Base-by-base conservation (phyloP, 768 basidiomycete genomes). In the Lactarius quietus region DNA sequence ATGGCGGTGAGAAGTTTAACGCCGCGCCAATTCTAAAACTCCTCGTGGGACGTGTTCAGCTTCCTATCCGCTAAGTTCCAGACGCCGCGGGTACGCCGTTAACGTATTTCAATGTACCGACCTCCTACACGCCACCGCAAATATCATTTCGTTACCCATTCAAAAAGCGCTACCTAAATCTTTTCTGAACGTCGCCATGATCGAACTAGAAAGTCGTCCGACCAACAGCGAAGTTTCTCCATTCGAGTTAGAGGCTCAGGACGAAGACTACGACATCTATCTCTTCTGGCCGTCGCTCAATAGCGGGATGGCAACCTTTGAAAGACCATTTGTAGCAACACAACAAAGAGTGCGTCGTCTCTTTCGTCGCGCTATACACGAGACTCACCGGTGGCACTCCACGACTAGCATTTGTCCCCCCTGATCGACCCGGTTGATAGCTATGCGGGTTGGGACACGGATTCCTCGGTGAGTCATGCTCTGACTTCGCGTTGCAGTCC, bases 181-280 rank as follows among this genome's bases (percentile, higher is more conserved):
- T 56, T 41, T 54, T 38, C 43, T 23, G 29, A 26, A 58, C 59
- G 14, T 14, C 28, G 52, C 20, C 59, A 65, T 65, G 58, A 48
- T 53, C 18, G 20, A 35, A 28, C n/a, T 33, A 31, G 33, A 55
- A 31, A 38, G 15, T 38, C 18, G n/a, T 28, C 33, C 33, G 23
- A 43, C 63, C 33, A 59, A 28, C 51, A 45, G 31, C 4, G 52
- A 31, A 17, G 18, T n/a, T 5, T 59, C 39, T 18, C 41, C 63
- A 3, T 35, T 59, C 29, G 55, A 53, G 29, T 45, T 67, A 26
- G 63, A 61, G 23, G 56, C 43, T 17, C 58, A 26, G 15, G 66
- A 68, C 31, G 66, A 68, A 54, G 66, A 68, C 63, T 68, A 68
- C 48, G 66, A 68, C 38, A 59, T 55, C 38, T 68, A 64, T 29